Evolutionary conservation across 176 grass and related monocot species (phyloP), one percentile per base, ranked within the genome.

Genomic region (Melocanna baccifera): DNA sequence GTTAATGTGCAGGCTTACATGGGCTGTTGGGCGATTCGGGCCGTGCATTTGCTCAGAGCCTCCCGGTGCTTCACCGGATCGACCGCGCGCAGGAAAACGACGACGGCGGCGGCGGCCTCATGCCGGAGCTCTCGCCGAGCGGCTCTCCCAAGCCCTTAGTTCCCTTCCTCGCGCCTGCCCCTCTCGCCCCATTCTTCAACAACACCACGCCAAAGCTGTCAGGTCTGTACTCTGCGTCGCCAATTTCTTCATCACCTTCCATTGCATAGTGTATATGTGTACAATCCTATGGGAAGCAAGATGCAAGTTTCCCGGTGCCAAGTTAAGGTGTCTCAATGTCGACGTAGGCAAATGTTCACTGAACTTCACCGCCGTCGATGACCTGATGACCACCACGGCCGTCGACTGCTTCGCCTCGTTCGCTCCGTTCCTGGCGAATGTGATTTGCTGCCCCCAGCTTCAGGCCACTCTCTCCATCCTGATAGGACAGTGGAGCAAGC

Each of bases 361-460:
- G 48, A 95, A 98, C 64, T 98, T 98, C 40, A 92, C 83, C 15
- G 86, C 89, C 23, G 86, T 95, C 25, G 65, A 94, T 57, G 76
- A 82, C 9, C 61, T 95, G 48, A 86, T 98, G 63, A 92, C 81
- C 46, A 98, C 91, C 25, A 98, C 96, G 2, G 93, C 96, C 1
- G 90, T 93, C 73, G 96, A 95, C 73, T 98, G 96, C 76, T 90
- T 93, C 39, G 76, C 89, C 40, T 84, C 89, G 0, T 98, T 98
- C 23, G 96, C 96, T 12, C 96, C 93, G 22, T 95, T 88, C 83
- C 79, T 98, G 47, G 96, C 96, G 14, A 98, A 98, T 78, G 96
- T 98, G 58, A 93, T 98, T 42, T 98, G 96, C 70, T 98, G 96
- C 70, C 96, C 96, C 3, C 96, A 98, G 90, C 90, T 98, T 8